Evolutionary conservation across 1,284 basidiomycete genomes (phyloP).

Genomic region (Pascua sp.): DNA sequence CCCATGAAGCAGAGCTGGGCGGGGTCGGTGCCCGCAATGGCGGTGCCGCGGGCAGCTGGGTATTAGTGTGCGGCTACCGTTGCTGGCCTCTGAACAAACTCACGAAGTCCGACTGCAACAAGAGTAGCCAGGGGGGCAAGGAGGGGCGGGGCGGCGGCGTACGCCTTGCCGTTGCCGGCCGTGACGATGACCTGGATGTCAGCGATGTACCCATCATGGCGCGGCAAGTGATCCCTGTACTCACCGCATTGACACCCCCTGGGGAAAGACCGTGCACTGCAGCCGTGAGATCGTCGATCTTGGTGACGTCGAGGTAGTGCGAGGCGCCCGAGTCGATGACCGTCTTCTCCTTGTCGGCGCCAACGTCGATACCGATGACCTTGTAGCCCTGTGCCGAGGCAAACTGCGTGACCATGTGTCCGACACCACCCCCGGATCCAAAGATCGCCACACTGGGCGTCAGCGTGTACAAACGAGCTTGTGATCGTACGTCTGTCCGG

Average conservation of each 20-base stretch:
- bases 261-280: neutral
- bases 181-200: conserved; percentile 10
- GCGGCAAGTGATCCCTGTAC: too few species aligned
- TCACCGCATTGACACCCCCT: too few species aligned
- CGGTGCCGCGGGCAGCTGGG: conserved; percentile 21
- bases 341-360: conserved; percentile 12
- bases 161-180: conserved; percentile 19
- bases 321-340: conserved; percentile 9
- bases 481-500: neutral
- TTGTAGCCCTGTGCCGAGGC: conserved; percentile 14
- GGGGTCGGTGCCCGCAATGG: conserved; percentile 38
- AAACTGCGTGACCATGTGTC: conserved; percentile 23
- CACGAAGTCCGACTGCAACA: conserved; percentile 18
- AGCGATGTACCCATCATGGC: too few species aligned
- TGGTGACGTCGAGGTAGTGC: conserved; percentile 14
- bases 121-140: conserved; percentile 12
- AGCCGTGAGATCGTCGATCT: conserved; percentile 6
- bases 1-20: conserved; percentile 43
- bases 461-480: too few species aligned
- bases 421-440: conserved; percentile 18
- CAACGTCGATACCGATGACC: conserved; percentile 19
- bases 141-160: conserved; percentile 8
- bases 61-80: too few species aligned
- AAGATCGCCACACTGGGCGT: conserved; percentile 3
- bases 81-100: neutral